Evolutionary conservation across 306 rosid genomes (phyloP).

Genomic region (Datisca glomerata): DNA sequence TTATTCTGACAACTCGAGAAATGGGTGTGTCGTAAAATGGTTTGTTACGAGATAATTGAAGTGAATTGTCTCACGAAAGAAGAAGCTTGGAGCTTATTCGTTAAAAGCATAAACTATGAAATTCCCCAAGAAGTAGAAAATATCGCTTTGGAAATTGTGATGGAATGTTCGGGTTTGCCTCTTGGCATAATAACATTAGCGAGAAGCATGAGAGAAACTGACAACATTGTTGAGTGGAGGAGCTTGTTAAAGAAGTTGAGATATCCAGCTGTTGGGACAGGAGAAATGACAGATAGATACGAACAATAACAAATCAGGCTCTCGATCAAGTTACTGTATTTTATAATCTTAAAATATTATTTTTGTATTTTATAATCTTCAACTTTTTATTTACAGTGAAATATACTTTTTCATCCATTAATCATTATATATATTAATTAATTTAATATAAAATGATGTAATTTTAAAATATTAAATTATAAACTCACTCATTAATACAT

Average conservation of each 20-base stretch:
- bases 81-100: slow-evolving; percentile 12
- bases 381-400: no score
- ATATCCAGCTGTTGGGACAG: no score
- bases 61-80: background rate
- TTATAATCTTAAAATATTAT: no score
- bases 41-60: background rate
- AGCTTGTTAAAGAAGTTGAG: background rate
- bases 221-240: background rate
- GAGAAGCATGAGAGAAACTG: slow-evolving; percentile 4
- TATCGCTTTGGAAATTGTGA: background rate
- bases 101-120: background rate
- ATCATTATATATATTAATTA: no score
- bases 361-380: no score
- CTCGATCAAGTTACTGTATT: no score
- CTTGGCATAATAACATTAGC: background rate
- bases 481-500: no score
- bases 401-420: no score
- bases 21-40: slow-evolving; percentile 9
- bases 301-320: no score
- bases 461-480: no score
- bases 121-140: background rate
- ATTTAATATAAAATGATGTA: no score
- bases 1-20: slow-evolving; percentile 16
- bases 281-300: no score
- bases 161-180: background rate